Base-by-base conservation (phyloP, 75 land plant species). In the Selaginella tamariscina region DNA sequence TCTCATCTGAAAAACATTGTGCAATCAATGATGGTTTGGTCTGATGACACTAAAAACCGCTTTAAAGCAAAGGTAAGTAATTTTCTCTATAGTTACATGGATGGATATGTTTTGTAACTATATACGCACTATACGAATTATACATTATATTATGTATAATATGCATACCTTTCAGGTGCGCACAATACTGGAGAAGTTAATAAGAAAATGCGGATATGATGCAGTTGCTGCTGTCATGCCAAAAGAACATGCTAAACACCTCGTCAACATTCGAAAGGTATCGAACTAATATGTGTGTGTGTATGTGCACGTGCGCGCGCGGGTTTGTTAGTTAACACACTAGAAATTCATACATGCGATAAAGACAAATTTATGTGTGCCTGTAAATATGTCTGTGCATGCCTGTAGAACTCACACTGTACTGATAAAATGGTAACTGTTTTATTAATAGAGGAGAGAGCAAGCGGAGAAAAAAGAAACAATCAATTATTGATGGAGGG, bases 211-310 rank as follows among this genome's bases (percentile, higher is more conserved):
- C 78, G 99, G 99, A 54, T 55, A 87, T 15, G 89, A 90, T 66
- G 86, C 99, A 31, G 96, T 95, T 30, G 81, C 83, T 56, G 80
- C 71, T 29, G 96, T 85, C 0, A 90, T 86, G 96, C 99, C 99
- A 8, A 84, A 82, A 65, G 88, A 95, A 64, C 99, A 95, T 70
- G 81, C 81, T 79, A 95, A 87, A 70, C 96, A 89, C 18, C 86
- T 95, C 24, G 85, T 77, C 24, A 92, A 87, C 32, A 95, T 95
- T 56, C 68, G 89, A 24, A 95, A 95, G 88, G 97, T 91, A 59
- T 15, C 15, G 5, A 15, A 39, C 15, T 39, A 5, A 39, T 5
- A 5, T 39, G 5, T 15, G 5, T 39, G 49, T 39, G 11, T 39
- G 15, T n/a, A n/a, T n/a, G n/a, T n/a, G n/a, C n/a, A n/a, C n/a